Evolutionary conservation across 2,329 filamentous ascomycete species (phyloP).

Genomic region (Cephalotrichum gorgonifer): DNA sequence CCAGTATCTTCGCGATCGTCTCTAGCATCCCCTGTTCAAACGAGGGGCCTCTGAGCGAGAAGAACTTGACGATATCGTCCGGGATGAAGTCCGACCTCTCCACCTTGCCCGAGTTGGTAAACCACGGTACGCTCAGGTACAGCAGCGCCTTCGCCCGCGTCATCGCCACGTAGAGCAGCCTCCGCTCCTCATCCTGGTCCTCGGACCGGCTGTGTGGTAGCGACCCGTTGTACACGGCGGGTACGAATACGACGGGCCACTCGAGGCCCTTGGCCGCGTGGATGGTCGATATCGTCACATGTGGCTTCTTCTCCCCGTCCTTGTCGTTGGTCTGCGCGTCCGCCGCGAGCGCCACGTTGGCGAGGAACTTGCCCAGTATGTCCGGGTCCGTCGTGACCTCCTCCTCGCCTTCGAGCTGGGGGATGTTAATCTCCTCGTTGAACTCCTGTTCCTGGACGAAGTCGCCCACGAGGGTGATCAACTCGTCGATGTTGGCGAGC

Average conservation of each 20-base stretch:
- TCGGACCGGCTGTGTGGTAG: constrained; percentile 85
- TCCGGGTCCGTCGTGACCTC: constrained; percentile 53
- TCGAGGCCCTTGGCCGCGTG: constrained; percentile 93
- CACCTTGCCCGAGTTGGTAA: constrained; percentile 20
- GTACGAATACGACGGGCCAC: constrained; percentile 92
- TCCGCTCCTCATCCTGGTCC: constrained; percentile 73
- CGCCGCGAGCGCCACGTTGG: constrained; percentile 78
- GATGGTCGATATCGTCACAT: constrained; percentile 89
- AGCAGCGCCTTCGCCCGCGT: constrained; percentile 79
- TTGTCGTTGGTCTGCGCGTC: constrained; percentile 60
- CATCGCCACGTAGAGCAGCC: constrained; percentile 93
- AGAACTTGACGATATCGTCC: constrained; percentile 14
- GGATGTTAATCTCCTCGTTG: constrained; percentile 44
- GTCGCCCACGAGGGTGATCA: constrained; percentile 70
- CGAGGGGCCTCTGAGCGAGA: constrained; percentile 57
- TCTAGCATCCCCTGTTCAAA: constrained; percentile 53
- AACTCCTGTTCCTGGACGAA: constrained; percentile 37
- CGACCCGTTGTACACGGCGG: constrained; percentile 78
- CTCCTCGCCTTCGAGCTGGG: constrained; percentile 60
- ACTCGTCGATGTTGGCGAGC: constrained; percentile 84
- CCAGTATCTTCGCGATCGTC: constrained; percentile 61
- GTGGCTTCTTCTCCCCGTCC: constrained; percentile 44
- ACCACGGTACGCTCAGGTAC: constrained; percentile 72
- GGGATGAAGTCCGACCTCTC: constrained; percentile 17
- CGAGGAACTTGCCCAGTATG: constrained; percentile 67